These are phyloP conservation scores for Poa annua DNA, from an alignment of 176 grass and related monocot species.

Conservation along the genomic window DNA sequence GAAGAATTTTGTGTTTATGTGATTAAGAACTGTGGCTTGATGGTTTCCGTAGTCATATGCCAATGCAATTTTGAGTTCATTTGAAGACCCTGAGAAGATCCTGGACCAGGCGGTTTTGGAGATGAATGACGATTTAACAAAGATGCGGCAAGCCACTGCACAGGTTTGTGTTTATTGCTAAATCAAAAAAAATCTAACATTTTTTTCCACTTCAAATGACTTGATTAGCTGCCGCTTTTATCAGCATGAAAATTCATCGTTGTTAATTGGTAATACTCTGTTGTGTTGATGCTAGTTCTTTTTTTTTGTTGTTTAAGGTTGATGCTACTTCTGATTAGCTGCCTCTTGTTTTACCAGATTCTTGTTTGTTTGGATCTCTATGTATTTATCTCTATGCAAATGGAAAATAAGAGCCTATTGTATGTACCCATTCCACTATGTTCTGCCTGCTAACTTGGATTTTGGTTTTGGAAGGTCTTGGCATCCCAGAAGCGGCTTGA, in stretches of 20 bases:
- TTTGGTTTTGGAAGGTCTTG: slow-evolving; percentile 77
- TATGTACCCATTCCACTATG: not conserved
- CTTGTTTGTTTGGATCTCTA: slow-evolving; percentile 9
- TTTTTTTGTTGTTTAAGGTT: not conserved
- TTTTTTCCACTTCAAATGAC: not conserved
- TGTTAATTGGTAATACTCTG: not conserved
- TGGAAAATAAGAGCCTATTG: not conserved
- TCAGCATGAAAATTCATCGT: not conserved
- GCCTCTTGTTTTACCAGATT: not conserved
- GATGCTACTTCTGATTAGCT: not conserved
- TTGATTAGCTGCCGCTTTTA: not conserved
- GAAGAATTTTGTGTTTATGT: slow-evolving; percentile 13
- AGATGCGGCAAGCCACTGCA: slow-evolving; percentile 99
- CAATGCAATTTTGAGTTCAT: slow-evolving; percentile 81
- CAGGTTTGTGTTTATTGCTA: slow-evolving; percentile 56
- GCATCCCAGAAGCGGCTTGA: slow-evolving; percentile 93
- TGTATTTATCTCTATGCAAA: not conserved
- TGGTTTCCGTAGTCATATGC: slow-evolving; percentile 83
- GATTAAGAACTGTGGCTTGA: slow-evolving; percentile 15
- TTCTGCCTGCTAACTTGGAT: slow-evolving; percentile 17
- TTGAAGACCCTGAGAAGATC: slow-evolving; percentile 99
- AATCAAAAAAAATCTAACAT: not conserved
- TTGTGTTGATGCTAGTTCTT: not conserved
- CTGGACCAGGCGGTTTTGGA: slow-evolving; percentile 96
- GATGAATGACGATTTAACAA: slow-evolving; percentile 98